These are phyloP conservation scores for Aspergillus melleus DNA, from an alignment of 2,329 filamentous ascomycete species.

Conservation along the genomic window DNA sequence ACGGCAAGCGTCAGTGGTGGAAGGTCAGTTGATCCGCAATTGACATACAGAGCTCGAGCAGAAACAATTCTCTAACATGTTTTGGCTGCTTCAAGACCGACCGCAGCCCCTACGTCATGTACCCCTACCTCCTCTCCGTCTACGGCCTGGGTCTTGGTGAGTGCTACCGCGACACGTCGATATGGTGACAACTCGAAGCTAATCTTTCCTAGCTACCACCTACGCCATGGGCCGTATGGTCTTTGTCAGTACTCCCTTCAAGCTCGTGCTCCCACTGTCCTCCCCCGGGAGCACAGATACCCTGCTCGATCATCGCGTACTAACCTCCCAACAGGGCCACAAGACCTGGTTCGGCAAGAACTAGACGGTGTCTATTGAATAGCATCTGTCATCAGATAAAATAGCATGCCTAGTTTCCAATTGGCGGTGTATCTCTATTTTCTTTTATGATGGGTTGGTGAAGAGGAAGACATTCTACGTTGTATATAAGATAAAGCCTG, in stretches of 20 bases:
- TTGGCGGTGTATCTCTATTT: conserved; percentile 39
- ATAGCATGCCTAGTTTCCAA: conserved; percentile 18
- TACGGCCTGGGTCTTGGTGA: conserved; percentile 52
- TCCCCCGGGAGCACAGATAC: background rate
- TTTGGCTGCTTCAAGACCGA: conserved; percentile 45
- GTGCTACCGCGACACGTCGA: conserved; percentile 20
- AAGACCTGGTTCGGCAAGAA: conserved; percentile 60
- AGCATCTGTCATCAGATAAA: conserved; percentile 12
- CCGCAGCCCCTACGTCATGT: conserved; percentile 58
- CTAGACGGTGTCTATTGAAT: conserved; percentile 22
- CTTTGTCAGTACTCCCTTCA: conserved; percentile 37
- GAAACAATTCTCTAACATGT: conserved; percentile 1
- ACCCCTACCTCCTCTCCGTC: conserved; percentile 59
- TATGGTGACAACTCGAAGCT: conserved; percentile 15
- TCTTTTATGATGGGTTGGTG: conserved; percentile 26
- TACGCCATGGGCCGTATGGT: conserved; percentile 48
- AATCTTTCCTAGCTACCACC: conserved; percentile 30
- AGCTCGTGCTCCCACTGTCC: background rate
- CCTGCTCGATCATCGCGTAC: conserved; percentile 5
- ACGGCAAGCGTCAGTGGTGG: conserved; percentile 66
- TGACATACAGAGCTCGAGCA: background rate
- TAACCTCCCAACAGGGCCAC: conserved; percentile 52
- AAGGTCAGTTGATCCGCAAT: conserved; percentile 55
- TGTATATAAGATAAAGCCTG: conserved; percentile 38
- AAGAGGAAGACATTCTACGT: conserved; percentile 31